Base-by-base conservation (phyloP, 2,329 filamentous ascomycete genomes). In the Fusarium graminum region DNA sequence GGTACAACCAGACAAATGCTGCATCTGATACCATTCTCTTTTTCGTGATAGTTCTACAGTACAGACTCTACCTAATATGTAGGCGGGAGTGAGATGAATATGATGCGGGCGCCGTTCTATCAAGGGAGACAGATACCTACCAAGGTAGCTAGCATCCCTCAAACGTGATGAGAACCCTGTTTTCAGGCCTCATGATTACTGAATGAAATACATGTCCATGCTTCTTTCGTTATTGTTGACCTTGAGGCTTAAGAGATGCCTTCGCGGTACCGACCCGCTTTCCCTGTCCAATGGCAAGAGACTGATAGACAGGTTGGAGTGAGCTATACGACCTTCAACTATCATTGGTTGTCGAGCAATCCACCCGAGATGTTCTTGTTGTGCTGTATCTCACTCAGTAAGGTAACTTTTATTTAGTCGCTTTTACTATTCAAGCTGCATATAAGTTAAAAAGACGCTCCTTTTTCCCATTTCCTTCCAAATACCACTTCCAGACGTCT, bases 261-360 rank as follows among this genome's bases (percentile, higher is more conserved):
- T 34, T 16, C n/a, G 34, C 14, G 16, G 34, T 9, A 36, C 16
- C 34, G n/a, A n/a, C n/a, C 34, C 34, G 34, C 34, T 8, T 17
- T 36, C 17, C 41, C 11, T 16, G 19, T 22, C 51, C 30, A 49
- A 53, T 53, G 14, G 49, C 25, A 38, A 49, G 26, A 30, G 14
- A 44, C 26, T 30, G 16, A 38, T 13, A 19, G n/a, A n/a, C 34
- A 49, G n/a, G 17, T 39, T 25, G 29, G 47, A 13, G 29, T 49
- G 30, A 46, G 40, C 29, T 52, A 46, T 52, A 22, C 19, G 25
- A 28, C 25, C 47, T 28, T 28, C 6, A 19, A n/a, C 17, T 38
- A 9, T 44, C 17, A 47, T 36, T 36, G 34, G 34, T 11, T 17
- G 16, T 17, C 16, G n/a, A 36, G 32, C 8, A 36, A 8, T 34